A percentile compares a stretch with the other conserved stretches of the same genome.
phyloP scores from a whole-genome alignment of 208 protist species.

The Leishmania mexicana region DNA sequence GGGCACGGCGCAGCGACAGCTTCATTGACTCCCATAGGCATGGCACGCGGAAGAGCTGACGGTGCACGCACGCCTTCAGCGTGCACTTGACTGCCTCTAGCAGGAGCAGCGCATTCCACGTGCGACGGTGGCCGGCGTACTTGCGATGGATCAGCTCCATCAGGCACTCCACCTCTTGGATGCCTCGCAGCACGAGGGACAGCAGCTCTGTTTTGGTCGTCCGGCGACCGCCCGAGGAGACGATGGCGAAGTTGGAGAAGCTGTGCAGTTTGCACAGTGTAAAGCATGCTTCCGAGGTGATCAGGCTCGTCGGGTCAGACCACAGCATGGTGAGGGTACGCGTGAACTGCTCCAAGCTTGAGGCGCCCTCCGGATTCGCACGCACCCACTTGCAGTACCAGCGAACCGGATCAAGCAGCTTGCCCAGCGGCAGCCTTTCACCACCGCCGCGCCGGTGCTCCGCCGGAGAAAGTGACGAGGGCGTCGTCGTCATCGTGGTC shows the following conservation, averaged over 20 bases:
- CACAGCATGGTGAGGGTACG: constrained; percentile 64
- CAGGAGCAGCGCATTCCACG: constrained; percentile 66
- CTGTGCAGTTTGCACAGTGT: constrained; percentile 60
- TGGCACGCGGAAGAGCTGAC: constrained; percentile 68
- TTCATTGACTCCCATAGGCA: constrained; percentile 65
- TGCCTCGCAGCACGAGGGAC: constrained; percentile 32
- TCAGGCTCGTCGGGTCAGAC: constrained; percentile 62
- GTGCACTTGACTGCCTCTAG: constrained; percentile 72
- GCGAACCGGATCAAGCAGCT: constrained; percentile 38
- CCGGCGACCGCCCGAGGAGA: constrained; percentile 36
- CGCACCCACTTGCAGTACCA: constrained; percentile 80
- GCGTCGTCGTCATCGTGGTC: constrained; percentile 1
- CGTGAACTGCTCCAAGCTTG: constrained; percentile 66
- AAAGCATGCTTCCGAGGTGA: constrained; percentile 69
- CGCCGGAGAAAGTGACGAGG: constrained; percentile 3
- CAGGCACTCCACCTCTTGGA: constrained; percentile 64
- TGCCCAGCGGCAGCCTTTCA: constrained; percentile 15
- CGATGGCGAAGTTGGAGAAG: constrained; percentile 58
- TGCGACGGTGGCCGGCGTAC: constrained; percentile 45
- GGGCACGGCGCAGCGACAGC: constrained; percentile 34
- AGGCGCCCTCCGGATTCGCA: constrained; percentile 63
- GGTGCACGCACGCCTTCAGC: constrained; percentile 60
- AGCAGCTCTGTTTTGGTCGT: constrained; percentile 47
- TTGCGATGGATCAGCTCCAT: constrained; percentile 62
- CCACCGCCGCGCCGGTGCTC: background rate